Evolutionary conservation across 306 rosid species (phyloP).

Genomic region (Trifolium pratense): DNA sequence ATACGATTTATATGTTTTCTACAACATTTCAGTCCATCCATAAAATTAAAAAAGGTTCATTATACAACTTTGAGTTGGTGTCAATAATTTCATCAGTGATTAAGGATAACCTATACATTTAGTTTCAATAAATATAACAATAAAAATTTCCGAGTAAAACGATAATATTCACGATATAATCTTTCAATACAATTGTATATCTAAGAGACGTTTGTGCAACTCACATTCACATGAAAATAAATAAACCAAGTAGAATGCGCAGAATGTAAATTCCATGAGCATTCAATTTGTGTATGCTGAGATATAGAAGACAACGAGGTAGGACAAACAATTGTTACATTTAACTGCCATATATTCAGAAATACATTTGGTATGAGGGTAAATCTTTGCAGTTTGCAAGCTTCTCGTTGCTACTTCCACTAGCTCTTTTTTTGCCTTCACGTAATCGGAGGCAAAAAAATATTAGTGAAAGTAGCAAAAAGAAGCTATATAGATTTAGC

Average conservation of each 20-base stretch:
- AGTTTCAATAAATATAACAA: neutral
- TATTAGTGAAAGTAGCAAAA: constrained; percentile 93
- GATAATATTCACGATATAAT: neutral
- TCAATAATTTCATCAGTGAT: neutral
- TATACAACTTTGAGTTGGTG: neutral
- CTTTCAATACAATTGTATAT: neutral
- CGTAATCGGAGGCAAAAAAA: constrained; percentile 62
- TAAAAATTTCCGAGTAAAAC: neutral
- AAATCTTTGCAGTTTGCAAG: constrained; percentile 61
- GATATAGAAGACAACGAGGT: neutral
- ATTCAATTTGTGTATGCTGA: neutral
- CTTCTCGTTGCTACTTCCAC: constrained; percentile 99
- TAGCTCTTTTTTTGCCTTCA: constrained; percentile 70
- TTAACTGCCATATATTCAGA: constrained; percentile 31
- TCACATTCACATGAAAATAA: neutral
- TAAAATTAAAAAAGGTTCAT: neutral
- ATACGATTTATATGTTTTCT: neutral
- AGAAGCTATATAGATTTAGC: constrained; percentile 84
- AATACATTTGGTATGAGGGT: constrained; percentile 43
- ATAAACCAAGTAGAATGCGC: neutral
- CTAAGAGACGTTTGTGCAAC: neutral
- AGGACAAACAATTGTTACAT: constrained; percentile 18
- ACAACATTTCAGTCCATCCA: neutral
- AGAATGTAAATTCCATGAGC: neutral
- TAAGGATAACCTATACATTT: neutral